Conservation (phyloP, 495 filamentous ascomycete species). For the Trichoderma asperelloides region DNA sequence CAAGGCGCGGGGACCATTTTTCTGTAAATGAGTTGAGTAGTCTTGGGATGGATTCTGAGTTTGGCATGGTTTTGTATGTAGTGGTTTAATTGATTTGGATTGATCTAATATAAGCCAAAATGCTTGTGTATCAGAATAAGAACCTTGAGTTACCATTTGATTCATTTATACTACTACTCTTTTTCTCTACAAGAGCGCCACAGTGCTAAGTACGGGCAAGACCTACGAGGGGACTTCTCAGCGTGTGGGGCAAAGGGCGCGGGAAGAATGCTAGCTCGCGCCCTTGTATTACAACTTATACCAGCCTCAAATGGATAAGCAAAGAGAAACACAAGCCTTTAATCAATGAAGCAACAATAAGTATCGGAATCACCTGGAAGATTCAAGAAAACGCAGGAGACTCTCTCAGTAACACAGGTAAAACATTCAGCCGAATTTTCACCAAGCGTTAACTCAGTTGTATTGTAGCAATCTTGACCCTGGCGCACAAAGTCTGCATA, state of each 20-base stretch:
- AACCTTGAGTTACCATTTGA: background rate
- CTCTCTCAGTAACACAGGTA: too few relatives aligned
- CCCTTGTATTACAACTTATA: background rate
- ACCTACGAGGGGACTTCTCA: background rate
- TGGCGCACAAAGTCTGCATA: too few relatives aligned
- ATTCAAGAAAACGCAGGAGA: too few relatives aligned
- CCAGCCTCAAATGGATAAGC: too few relatives aligned
- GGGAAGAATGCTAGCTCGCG: background rate
- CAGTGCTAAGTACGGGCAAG: background rate
- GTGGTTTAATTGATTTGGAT: background rate
- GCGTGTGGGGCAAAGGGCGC: background rate
- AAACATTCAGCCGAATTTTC: too few relatives aligned
- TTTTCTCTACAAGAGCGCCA: too few relatives aligned
- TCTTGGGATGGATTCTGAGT: constrained; percentile 6
- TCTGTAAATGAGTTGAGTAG: constrained; percentile 8
- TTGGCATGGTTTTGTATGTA: background rate
- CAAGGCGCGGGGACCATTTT: constrained; percentile 15
- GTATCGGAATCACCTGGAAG: too few relatives aligned
- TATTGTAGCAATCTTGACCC: too few relatives aligned
- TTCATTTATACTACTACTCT: background rate
- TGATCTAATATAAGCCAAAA: background rate
- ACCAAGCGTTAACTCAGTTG: too few relatives aligned
- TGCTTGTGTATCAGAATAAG: background rate
- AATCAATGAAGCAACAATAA: too few relatives aligned
- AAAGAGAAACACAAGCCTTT: too few relatives aligned